These are phyloP conservation scores for Purpureocillium takamizusanense DNA, from an alignment of 2,329 filamentous ascomycete species.

Conservation along the genomic window DNA sequence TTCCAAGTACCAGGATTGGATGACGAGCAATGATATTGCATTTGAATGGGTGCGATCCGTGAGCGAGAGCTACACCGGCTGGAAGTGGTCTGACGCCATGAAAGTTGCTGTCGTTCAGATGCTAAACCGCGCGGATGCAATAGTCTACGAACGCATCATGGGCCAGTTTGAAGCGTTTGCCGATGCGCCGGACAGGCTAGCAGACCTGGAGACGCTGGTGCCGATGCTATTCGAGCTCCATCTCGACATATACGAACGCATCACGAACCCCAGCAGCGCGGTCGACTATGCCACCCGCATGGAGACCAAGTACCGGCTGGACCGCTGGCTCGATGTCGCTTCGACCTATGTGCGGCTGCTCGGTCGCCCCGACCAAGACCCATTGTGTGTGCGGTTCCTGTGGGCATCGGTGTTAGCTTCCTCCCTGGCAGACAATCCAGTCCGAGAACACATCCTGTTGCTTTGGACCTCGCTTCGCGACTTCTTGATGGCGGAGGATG, in stretches of 20 bases:
- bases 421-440: constrained; percentile 41
- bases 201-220: constrained; percentile 32
- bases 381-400: constrained; percentile 42
- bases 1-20: constrained; percentile 33
- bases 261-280: constrained; percentile 46
- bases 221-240: constrained; percentile 55
- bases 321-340: constrained; percentile 42
- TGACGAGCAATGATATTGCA: constrained; percentile 46
- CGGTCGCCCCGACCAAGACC: constrained; percentile 22
- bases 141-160: constrained; percentile 37
- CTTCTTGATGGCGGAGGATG: constrained; percentile 31
- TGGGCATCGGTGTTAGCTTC: constrained; percentile 49
- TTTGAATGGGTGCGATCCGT: constrained; percentile 49
- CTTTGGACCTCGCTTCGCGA: constrained; percentile 52
- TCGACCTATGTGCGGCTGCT: constrained; percentile 32
- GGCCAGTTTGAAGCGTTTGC: constrained; percentile 28
- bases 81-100: constrained; percentile 48
- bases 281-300: constrained; percentile 39
- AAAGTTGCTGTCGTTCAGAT: constrained; percentile 50
- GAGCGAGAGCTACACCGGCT: constrained; percentile 40
- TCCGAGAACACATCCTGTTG: constrained; percentile 46
- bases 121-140: constrained; percentile 42
- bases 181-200: constrained; percentile 15
- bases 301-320: constrained; percentile 40
- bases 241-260: constrained; percentile 50